These are phyloP conservation scores for Houttuynia cordata DNA, from an alignment of 164 flowering plant genomes.

Conservation along the genomic window DNA sequence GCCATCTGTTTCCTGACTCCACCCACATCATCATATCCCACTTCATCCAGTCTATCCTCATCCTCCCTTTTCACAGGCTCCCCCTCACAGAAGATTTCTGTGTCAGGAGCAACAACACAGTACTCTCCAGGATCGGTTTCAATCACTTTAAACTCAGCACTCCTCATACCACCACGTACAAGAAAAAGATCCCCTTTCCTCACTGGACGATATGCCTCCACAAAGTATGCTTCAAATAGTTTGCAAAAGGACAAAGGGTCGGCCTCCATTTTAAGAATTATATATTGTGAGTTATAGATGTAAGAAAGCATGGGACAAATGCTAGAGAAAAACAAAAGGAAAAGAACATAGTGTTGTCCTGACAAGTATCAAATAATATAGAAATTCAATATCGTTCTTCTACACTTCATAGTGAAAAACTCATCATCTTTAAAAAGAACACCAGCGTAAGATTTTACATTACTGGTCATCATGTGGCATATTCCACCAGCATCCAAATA, in stretches of 20 bases:
- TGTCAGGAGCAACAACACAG: constrained; percentile 88
- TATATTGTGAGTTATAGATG: too few relatives aligned
- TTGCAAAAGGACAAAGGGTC: background rate
- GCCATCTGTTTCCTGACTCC: constrained; percentile 97
- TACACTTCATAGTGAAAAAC: too few relatives aligned
- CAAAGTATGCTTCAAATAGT: constrained; percentile 61
- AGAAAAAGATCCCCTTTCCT: constrained; percentile 85
- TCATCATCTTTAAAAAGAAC: too few relatives aligned
- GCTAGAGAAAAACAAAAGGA: too few relatives aligned
- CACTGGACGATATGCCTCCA: constrained; percentile 82
- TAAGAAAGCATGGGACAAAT: too few relatives aligned
- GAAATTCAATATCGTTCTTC: too few relatives aligned
- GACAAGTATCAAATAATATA: too few relatives aligned
- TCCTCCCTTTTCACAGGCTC: constrained; percentile 79
- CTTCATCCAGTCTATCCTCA: constrained; percentile 70
- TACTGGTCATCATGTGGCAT: too few relatives aligned
- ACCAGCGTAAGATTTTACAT: too few relatives aligned
- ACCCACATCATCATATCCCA: constrained; percentile 95
- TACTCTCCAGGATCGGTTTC: constrained; percentile 84
- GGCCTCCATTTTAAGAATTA: background rate
- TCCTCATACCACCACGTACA: constrained; percentile 87
- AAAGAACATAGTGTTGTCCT: too few relatives aligned
- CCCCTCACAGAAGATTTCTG: constrained; percentile 86
- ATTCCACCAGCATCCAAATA: too few relatives aligned
- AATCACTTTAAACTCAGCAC: constrained; percentile 78